These are phyloP conservation scores for Xylariaceae sp. DNA, from an alignment of 2,329 filamentous ascomycete species.

Conservation along the genomic window DNA sequence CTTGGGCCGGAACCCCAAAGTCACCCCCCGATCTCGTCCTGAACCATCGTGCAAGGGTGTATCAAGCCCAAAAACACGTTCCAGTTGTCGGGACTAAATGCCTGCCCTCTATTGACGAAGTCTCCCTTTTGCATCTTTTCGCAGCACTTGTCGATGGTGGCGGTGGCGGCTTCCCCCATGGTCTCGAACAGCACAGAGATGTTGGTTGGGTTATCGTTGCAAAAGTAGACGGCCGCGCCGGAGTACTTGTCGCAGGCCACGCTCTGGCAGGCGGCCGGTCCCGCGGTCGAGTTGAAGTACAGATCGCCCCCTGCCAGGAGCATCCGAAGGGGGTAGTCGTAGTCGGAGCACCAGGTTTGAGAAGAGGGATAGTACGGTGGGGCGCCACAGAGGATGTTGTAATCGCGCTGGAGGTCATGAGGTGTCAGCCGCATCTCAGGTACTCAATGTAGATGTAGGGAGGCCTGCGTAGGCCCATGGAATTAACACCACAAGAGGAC, in stretches of 20 bases:
- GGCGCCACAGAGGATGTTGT: neutral
- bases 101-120: neutral
- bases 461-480: too few species aligned
- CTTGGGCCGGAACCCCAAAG: neutral
- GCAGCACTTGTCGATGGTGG: neutral
- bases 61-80: neutral
- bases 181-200: neutral
- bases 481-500: too few species aligned
- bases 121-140: neutral
- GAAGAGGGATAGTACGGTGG: neutral
- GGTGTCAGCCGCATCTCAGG: too few species aligned
- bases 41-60: neutral
- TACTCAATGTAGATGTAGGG: too few species aligned
- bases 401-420: neutral
- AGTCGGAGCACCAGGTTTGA: neutral
- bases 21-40: neutral
- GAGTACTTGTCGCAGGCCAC: neutral
- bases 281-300: neutral
- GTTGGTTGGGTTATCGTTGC: conserved; percentile 1
- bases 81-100: conserved; percentile 1
- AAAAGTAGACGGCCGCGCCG: neutral
- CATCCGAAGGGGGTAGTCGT: neutral
- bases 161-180: neutral
- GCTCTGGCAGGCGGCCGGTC: neutral
- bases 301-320: neutral